Percentiles rank a stretch among this genome's conserved stretches.
phyloP scores from a whole-genome alignment of 768 basidiomycete genomes.

The Lactarius trivialis region DNA sequence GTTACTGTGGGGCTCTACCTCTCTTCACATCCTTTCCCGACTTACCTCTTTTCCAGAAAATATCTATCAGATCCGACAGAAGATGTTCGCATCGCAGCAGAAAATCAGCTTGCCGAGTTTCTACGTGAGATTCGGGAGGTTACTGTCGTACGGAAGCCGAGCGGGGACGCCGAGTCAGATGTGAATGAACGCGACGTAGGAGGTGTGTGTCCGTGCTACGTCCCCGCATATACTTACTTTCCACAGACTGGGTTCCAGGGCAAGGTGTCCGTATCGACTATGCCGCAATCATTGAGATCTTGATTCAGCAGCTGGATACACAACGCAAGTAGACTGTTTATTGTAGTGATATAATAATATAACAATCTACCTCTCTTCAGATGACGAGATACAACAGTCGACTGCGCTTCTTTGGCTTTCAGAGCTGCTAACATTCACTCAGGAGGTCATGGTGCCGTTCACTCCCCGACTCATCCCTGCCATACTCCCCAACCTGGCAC shows the following conservation, averaged over 20 bases:
- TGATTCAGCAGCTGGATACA: constrained; percentile 77
- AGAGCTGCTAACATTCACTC: constrained; percentile 80
- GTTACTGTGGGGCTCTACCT: constrained; percentile 55
- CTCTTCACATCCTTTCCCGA: constrained; percentile 10
- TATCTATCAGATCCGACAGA: constrained; percentile 94
- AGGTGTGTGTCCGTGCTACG: neutral
- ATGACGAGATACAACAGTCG: constrained; percentile 91
- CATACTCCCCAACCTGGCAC: constrained; percentile 90
- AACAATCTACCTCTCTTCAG: constrained; percentile 34
- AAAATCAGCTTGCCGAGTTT: constrained; percentile 83
- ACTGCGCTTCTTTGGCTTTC: constrained; percentile 92
- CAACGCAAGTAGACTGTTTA: constrained; percentile 47
- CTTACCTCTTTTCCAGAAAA: constrained; percentile 46
- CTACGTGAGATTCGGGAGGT: constrained; percentile 87
- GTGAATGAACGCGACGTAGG: constrained; percentile 57
- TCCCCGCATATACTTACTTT: constrained; percentile 6
- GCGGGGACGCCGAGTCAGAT: constrained; percentile 35
- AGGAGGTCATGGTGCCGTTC: constrained; percentile 91
- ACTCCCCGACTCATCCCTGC: constrained; percentile 89
- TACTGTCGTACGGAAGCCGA: constrained; percentile 54
- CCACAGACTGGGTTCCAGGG: constrained; percentile 80
- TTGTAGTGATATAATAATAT: neutral
- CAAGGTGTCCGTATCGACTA: constrained; percentile 92
- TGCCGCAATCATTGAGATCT: constrained; percentile 85
- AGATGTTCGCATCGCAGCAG: constrained; percentile 88